Percentiles rank a stretch among this genome's conserved stretches.
Conservation (phyloP, 2,329 filamentous ascomycete genomes). For the Emmonsiellopsis sp. region DNA sequence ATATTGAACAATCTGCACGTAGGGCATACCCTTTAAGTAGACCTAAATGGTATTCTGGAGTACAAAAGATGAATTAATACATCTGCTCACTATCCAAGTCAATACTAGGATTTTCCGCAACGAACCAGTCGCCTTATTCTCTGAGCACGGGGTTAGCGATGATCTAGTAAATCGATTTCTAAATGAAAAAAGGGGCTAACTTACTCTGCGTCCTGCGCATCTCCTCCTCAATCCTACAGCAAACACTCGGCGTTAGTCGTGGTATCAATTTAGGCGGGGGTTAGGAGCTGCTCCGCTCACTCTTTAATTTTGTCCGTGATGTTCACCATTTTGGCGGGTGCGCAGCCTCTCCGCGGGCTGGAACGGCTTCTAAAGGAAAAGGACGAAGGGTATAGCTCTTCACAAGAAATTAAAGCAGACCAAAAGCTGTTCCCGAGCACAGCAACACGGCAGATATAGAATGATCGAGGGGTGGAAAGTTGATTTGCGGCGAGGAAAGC, state of each 20-base stretch:
- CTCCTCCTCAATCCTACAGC: slow-evolving; percentile 93
- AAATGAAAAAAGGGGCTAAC: slow-evolving; percentile 18
- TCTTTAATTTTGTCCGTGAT: slow-evolving; percentile 99
- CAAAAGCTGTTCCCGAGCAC: not conserved
- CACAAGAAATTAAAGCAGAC: not conserved
- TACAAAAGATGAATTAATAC: slow-evolving; percentile 24
- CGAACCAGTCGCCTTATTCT: slow-evolving; percentile 98
- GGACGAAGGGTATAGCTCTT: not conserved
- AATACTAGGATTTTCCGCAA: slow-evolving; percentile 8
- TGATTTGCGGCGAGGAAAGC: not conserved
- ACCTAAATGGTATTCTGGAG: slow-evolving; percentile 89
- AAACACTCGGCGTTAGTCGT: slow-evolving; percentile 8
- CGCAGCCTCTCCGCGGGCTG: not conserved
- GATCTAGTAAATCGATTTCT: not conserved
- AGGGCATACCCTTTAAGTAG: slow-evolving; percentile 77
- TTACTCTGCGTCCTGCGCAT: slow-evolving; percentile 98
- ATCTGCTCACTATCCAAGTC: not conserved
- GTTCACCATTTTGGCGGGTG: slow-evolving; percentile 69
- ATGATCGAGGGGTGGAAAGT: too few species aligned
- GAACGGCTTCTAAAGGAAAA: not conserved
- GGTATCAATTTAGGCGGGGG: not conserved
- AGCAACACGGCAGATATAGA: too few species aligned
- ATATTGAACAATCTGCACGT: not conserved
- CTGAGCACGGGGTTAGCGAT: slow-evolving; percentile 41
- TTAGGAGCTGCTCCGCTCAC: slow-evolving; percentile 42